Evolutionary conservation across 345 rosid genomes (phyloP).

Genomic region (Populus alba): DNA sequence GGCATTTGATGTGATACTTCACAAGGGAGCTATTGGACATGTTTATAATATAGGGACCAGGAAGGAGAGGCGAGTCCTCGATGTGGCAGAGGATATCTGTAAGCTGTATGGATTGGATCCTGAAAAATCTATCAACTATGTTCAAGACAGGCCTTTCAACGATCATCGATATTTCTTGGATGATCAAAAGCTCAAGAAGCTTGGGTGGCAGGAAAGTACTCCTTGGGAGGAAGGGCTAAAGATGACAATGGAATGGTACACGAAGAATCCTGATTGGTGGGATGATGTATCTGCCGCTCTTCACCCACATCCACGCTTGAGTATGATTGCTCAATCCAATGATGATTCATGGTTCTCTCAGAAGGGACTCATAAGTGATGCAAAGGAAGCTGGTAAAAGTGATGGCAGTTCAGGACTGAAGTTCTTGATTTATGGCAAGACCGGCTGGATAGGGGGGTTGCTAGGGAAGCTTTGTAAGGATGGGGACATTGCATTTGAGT

Average conservation of each 20-base stretch:
- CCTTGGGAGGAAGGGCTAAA: conserved; percentile 58
- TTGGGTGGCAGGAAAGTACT: conserved; percentile 59
- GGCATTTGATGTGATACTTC: conserved; percentile 63
- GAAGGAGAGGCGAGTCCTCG: conserved; percentile 54
- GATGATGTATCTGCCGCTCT: conserved; percentile 66
- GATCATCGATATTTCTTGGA: conserved; percentile 62
- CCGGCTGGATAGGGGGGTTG: conserved; percentile 66
- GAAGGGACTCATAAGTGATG: neutral
- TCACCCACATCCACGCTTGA: conserved; percentile 44
- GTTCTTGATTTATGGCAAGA: conserved; percentile 52
- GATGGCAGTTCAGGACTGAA: conserved; percentile 28
- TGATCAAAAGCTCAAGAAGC: conserved; percentile 57
- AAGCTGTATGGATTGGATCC: conserved; percentile 41
- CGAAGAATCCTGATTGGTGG: conserved; percentile 54
- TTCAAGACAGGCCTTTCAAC: conserved; percentile 61
- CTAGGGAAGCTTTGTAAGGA: conserved; percentile 47
- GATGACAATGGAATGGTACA: conserved; percentile 62
- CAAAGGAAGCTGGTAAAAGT: neutral
- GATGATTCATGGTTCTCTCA: conserved; percentile 21
- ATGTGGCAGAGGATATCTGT: conserved; percentile 63
- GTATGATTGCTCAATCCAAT: conserved; percentile 5
- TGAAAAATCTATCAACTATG: conserved; percentile 35
- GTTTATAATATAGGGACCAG: conserved; percentile 61
- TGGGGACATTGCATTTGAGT: conserved; percentile 38
- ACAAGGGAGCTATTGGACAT: conserved; percentile 57